Conservation (phyloP, 257 asterid species). For the Ocimum tenuiflorum region DNA sequence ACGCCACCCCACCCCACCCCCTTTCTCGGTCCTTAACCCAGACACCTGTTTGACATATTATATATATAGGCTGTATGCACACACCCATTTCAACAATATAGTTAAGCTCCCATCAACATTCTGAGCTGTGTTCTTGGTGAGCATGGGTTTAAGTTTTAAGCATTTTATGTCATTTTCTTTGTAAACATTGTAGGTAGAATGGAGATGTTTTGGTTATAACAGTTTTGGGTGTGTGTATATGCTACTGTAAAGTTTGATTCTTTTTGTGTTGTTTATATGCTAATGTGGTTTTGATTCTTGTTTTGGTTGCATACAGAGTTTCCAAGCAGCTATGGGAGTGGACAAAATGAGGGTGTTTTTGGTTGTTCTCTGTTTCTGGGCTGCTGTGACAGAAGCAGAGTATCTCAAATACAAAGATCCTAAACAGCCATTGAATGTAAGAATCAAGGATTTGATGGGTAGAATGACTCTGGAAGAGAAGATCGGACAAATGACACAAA, state of each 20-base stretch:
- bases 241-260: neutral
- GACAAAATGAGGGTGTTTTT: conserved; percentile 25
- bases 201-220: neutral
- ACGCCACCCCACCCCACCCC: neutral
- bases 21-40: neutral
- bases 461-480: conserved; percentile 75
- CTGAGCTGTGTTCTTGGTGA: conserved; percentile 17
- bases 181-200: too few species aligned
- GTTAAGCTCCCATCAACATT: conserved; percentile 4
- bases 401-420: conserved; percentile 60
- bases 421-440: conserved; percentile 42
- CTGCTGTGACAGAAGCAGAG: conserved; percentile 35
- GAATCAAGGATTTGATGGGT: conserved; percentile 62
- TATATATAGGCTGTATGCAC: neutral
- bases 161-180: neutral
- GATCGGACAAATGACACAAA: conserved; percentile 87
- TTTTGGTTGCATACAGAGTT: conserved; percentile 2
- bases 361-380: conserved; percentile 31
- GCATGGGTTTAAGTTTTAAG: neutral
- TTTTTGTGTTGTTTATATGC: neutral
- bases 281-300: neutral
- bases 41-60: neutral
- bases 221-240: neutral
- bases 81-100: neutral
- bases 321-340: conserved; percentile 25